Evolutionary conservation across 2,329 filamentous ascomycete genomes (phyloP).

Genomic region (Apiospora malaysiana): DNA sequence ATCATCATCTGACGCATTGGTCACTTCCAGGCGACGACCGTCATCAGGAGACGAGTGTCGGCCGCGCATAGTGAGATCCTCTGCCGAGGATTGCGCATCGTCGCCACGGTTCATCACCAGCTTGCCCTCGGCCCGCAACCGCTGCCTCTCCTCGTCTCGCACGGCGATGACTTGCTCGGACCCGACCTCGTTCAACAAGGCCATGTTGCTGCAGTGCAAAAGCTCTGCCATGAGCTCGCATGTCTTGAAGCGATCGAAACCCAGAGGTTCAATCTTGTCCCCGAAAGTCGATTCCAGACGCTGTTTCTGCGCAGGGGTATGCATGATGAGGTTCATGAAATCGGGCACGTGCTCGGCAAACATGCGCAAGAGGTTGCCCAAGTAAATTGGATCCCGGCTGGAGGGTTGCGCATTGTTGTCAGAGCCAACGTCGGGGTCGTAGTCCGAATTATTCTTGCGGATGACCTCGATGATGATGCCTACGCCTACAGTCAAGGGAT

Average conservation of each 20-base stretch:
- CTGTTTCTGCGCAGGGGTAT: slow-evolving; percentile 67
- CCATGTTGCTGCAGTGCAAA: slow-evolving; percentile 98
- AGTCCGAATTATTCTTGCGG: slow-evolving; percentile 98
- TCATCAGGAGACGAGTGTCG: slow-evolving; percentile 60
- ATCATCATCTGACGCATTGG: slow-evolving; percentile 85
- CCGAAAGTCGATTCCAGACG: slow-evolving; percentile 88
- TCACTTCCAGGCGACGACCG: slow-evolving; percentile 74
- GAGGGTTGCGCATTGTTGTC: slow-evolving; percentile 82
- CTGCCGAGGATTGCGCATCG: slow-evolving; percentile 56
- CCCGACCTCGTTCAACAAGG: slow-evolving; percentile 86
- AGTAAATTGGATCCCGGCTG: slow-evolving; percentile 90
- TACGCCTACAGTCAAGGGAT: slow-evolving; percentile 92
- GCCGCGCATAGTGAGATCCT: slow-evolving; percentile 67
- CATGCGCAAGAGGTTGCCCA: slow-evolving; percentile 85
- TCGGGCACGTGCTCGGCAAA: slow-evolving; percentile 92
- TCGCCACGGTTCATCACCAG: slow-evolving; percentile 58
- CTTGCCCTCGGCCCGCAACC: slow-evolving; percentile 77
- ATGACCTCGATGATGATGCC: slow-evolving; percentile 99
- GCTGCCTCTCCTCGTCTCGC: slow-evolving; percentile 82
- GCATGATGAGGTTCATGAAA: slow-evolving; percentile 90
- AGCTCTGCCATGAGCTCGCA: slow-evolving; percentile 98
- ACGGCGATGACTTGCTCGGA: slow-evolving; percentile 84
- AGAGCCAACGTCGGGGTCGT: slow-evolving; percentile 88
- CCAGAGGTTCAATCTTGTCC: slow-evolving; percentile 87
- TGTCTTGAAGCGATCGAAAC: slow-evolving; percentile 98